These are phyloP conservation scores for Ganoderma leucocontextum DNA, from an alignment of 1,284 basidiomycete species.

Conservation along the genomic window DNA sequence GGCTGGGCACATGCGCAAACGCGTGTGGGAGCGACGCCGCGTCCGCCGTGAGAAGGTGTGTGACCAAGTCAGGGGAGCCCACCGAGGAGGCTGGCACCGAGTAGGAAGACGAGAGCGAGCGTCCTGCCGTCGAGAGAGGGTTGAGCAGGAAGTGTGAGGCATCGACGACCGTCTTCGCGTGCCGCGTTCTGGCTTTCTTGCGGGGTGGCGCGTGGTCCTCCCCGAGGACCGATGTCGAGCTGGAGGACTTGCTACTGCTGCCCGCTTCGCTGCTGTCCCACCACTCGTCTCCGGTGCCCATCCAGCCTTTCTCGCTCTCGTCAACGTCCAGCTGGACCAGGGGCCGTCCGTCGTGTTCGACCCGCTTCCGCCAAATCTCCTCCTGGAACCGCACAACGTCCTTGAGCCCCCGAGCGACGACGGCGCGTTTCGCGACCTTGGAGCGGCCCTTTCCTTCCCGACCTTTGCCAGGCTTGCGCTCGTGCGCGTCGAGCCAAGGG, in stretches of 20 bases:
- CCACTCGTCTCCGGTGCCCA: constrained; percentile 28
- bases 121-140: constrained; percentile 48
- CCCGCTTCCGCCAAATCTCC: constrained; percentile 57
- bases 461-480: constrained; percentile 42
- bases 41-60: constrained; percentile 63
- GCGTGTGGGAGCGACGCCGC: constrained; percentile 41
- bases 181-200: constrained; percentile 50
- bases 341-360: constrained; percentile 45
- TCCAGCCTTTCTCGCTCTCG: constrained; percentile 39
- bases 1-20: constrained; percentile 54
- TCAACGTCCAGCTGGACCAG: constrained; percentile 50
- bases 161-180: constrained; percentile 48
- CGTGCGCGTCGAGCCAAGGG: constrained; percentile 66
- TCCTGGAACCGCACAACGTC: constrained; percentile 75
- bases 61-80: constrained; percentile 34
- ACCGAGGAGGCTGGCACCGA: constrained; percentile 15
- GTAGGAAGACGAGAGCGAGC: constrained; percentile 35
- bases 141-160: constrained; percentile 65
- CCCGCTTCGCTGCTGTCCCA: constrained; percentile 19
- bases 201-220: constrained; percentile 24
- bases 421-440: constrained; percentile 63
- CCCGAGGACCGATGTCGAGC: constrained; percentile 13
- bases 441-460: constrained; percentile 51
- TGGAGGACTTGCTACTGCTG: constrained; percentile 13
- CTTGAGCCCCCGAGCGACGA: constrained; percentile 69